Evolutionary conservation across 805 yeast genomes (phyloP), one percentile per base, ranked within the genome.

Genomic region (Yarrowia sp.): DNA sequence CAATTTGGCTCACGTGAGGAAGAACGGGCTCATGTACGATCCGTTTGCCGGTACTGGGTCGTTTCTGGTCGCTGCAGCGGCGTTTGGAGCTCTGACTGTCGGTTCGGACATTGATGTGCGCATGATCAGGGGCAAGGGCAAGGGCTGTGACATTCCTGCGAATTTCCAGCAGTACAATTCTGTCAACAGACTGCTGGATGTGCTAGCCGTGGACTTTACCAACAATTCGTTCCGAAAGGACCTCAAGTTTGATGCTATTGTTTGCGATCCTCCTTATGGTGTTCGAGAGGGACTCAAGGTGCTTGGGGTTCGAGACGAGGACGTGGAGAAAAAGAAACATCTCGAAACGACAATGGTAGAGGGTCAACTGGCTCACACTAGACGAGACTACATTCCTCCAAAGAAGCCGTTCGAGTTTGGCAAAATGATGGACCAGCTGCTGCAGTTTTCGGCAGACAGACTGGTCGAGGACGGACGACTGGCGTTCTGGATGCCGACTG

Each of bases 21-120:
- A 83, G 0, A 89, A 88, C 0, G 84, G 87, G 66, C 74, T 92
- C 3, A 85, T 90, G 74, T 94, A 91, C 75, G 99, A 95, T 77
- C 99, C 99, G 30, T 95, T 95, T 79, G 92, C 91, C 3, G 99
- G 99, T 0, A 95, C 99, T 0, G 99, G 99, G 0, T 91, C 97
- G 20, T 95, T 95, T 74, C 80, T 94, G 46, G 89, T 92, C 1
- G 93, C 97, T 0, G 96, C 92, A 13, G 91, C 93, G 0, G 85
- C 88, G 70, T 92, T 85, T 76, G 97, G 97, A 1, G 95, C 94
- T 0, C 73, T 87, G 10, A 85, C 91, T 0, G 78, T 90, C 47
- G 98, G 98, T 0, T 88, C 97, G 0, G 99, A 95, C 76, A 93
- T 95, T 65, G 98, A 95, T 76, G 88, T 91, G 5, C 82, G 97